Base-by-base conservation (phyloP, 768 basidiomycete species). In the Suillus paluster region DNA sequence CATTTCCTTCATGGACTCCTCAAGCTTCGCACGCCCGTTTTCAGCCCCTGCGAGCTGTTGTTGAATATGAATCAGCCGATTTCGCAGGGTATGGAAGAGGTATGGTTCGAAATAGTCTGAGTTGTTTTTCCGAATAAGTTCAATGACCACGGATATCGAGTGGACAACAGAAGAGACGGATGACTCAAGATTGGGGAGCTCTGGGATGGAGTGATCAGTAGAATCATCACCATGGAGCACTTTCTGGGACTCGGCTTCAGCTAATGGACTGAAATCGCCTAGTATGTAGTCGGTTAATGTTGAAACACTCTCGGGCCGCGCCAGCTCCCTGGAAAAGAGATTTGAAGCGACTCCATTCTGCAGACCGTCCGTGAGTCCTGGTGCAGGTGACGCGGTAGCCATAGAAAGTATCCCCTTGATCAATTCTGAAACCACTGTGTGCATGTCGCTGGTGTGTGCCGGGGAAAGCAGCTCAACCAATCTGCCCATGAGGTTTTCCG, bases 31-130 rank as follows among this genome's bases (percentile, higher is more conserved):
- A n/a, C 90, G 80, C 0, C 84, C 84, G 52, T 90, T 85, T 25
- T 87, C 86, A 11, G 79, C 74, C 46, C 75, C 77, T 60, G 82
- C 77, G 38, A 86, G 73, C 54, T 90, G 86, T 67, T 94, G 93
- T 69, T 94, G 94, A 6, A 95, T 84, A 55, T 88, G 87, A 65
- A 98, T 95, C 39, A 98, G 83, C 50, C 94, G 86, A 71, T 95
- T 95, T 54, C 96, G 88, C 46, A 97, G 78, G 1, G 93, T 95
- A 70, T 97, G 96, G 77, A 97, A 98, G 14, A 98, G 83, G 74
- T 95, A 97, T 5, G 96, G 97, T 77, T 99, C 97, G 71, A 97
- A 96, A 72, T 95, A 98, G 74, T 99, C 97, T 42, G 96, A 97
- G 74, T 99, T 98, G 76, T 98, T 98, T 73, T 98, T 95, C 57